Conservation (phyloP, 2,329 filamentous ascomycete species). For the Tolypocladium inflatum region DNA sequence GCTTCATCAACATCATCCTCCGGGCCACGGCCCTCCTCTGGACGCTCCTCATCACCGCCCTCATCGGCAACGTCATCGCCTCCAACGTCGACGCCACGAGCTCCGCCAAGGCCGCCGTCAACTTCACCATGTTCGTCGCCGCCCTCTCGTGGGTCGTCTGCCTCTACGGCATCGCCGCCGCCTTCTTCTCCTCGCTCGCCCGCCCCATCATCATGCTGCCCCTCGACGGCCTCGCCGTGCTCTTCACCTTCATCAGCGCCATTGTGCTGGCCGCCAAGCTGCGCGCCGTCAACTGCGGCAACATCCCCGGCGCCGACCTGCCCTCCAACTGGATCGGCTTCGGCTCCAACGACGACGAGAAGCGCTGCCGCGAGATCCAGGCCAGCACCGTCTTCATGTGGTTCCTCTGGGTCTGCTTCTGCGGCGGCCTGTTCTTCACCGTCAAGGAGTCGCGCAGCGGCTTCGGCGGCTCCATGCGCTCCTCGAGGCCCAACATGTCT, state of each 20-base stretch:
- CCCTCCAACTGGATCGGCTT: conserved; percentile 48
- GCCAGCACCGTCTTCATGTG: conserved; percentile 68
- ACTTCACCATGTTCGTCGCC: conserved; percentile 62
- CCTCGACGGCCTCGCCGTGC: conserved; percentile 47
- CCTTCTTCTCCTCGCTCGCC: conserved; percentile 42
- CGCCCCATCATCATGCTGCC: conserved; percentile 42
- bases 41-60: conserved; percentile 42
- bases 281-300: conserved; percentile 57
- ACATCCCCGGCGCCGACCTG: conserved; percentile 25
- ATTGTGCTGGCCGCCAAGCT: conserved; percentile 64
- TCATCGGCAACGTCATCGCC: conserved; percentile 50
- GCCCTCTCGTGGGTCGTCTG: conserved; percentile 56
- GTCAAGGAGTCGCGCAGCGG: conserved; percentile 41
- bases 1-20: conserved; percentile 34
- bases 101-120: conserved; percentile 38
- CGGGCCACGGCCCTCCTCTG: conserved; percentile 41
- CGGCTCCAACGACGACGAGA: conserved; percentile 47
- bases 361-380: conserved; percentile 67
- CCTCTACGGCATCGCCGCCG: conserved; percentile 50
- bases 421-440: conserved; percentile 45
- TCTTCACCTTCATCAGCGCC: conserved; percentile 63
- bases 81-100: conserved; percentile 33
- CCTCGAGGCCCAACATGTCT: conserved; percentile 42
- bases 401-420: conserved; percentile 62
- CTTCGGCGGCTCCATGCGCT: conserved; percentile 30